A percentile compares a stretch with the other conserved stretches of the same genome.
These are phyloP conservation scores for Quercus berberidifolia DNA, from an alignment of 306 rosid genomes.

Conservation along the genomic window DNA sequence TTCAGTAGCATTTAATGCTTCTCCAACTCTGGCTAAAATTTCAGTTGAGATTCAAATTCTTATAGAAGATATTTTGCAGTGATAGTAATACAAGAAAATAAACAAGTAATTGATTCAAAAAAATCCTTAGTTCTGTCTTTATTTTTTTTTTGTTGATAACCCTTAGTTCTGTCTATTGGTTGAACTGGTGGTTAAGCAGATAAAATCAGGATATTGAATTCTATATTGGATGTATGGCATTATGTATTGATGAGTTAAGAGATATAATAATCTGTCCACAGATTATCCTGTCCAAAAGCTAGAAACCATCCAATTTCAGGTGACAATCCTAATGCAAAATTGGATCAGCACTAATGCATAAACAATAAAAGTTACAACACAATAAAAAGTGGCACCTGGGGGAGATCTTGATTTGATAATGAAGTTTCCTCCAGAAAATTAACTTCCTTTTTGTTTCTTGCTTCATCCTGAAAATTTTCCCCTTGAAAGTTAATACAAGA, in stretches of 20 bases:
- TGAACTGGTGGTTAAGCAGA: neutral
- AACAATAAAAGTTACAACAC: constrained; percentile 1
- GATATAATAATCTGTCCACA: neutral
- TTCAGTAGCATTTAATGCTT: neutral
- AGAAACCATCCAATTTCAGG: neutral
- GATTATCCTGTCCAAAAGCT: neutral
- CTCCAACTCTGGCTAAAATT: neutral
- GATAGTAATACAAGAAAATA: neutral
- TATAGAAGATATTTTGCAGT: neutral
- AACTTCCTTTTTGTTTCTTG: constrained; percentile 33
- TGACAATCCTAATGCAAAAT: neutral
- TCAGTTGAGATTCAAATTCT: neutral
- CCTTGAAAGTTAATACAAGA: constrained; percentile 21
- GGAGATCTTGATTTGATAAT: constrained; percentile 48
- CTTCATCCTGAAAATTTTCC: constrained; percentile 44
- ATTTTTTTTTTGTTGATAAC: neutral
- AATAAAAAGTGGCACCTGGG: constrained; percentile 49
- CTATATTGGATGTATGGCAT: neutral
- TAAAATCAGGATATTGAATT: neutral
- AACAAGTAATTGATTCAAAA: neutral
- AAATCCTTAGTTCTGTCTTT: neutral
- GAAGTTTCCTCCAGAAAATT: constrained; percentile 30
- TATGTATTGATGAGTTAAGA: neutral
- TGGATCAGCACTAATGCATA: constrained; percentile 4
- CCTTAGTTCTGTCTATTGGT: neutral